Conservation (phyloP, 371 early-diverging fungal genomes). For the Nosema muscidifuracis region DNA sequence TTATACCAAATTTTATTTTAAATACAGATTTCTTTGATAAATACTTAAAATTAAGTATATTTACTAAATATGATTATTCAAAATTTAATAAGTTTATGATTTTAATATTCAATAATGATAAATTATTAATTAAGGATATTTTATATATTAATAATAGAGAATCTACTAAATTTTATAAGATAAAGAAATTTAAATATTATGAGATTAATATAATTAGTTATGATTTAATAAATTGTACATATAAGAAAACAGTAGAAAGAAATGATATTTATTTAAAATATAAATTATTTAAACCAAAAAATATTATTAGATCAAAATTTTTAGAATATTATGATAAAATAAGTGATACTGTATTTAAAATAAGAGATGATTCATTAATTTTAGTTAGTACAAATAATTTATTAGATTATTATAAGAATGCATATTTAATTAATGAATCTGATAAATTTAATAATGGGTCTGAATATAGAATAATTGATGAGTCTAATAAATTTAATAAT, state of each 20-base stretch:
- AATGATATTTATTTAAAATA: neutral
- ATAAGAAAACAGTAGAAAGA: constrained; percentile 1
- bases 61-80: no score
- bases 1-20: no score
- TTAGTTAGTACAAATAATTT: no score
- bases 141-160: neutral
- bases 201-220: neutral
- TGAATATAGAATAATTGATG: no score
- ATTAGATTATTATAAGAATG: no score
- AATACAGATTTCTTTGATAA: neutral
- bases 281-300: neutral
- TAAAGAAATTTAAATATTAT: neutral
- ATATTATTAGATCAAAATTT: neutral
- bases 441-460: no score
- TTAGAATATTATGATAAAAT: neutral
- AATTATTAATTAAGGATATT: neutral
- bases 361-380: no score
- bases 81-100: neutral
- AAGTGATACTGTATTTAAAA: no score
- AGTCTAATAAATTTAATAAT: no score
- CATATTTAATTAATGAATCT: no score
- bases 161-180: constrained; percentile 4
- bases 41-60: neutral
- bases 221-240: neutral
- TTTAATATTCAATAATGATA: neutral